These are phyloP conservation scores for Metschnikowia kofuensis DNA, from an alignment of 805 yeast species.

Conservation along the genomic window DNA sequence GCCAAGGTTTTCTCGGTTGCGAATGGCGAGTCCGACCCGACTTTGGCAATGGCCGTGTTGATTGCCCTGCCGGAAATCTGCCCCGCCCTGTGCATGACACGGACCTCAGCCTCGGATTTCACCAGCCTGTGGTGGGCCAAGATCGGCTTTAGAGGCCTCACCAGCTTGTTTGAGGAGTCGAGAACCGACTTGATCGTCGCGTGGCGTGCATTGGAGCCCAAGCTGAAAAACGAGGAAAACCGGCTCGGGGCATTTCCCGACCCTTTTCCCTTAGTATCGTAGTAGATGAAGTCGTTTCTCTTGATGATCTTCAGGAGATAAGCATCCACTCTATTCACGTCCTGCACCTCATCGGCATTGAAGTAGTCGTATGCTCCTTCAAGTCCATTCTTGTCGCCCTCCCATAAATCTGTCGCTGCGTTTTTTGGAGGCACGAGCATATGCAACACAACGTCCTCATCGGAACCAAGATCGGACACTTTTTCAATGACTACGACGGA, in stretches of 20 bases:
- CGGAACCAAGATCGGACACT: slow-evolving; percentile 44
- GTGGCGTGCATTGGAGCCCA: slow-evolving; percentile 7
- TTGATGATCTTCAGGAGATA: slow-evolving; percentile 48
- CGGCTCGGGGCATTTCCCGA: slow-evolving; percentile 4
- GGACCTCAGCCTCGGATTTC: slow-evolving; percentile 75
- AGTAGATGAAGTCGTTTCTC: slow-evolving; percentile 51
- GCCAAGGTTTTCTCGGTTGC: slow-evolving; percentile 74
- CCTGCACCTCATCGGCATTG: slow-evolving; percentile 77
- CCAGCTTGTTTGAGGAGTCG: slow-evolving; percentile 30
- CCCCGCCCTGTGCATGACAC: slow-evolving; percentile 79
- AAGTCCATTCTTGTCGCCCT: slow-evolving; percentile 86
- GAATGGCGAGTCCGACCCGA: slow-evolving; percentile 45
- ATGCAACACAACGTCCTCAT: slow-evolving; percentile 57
- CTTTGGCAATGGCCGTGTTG: slow-evolving; percentile 72
- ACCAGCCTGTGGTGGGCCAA: slow-evolving; percentile 56
- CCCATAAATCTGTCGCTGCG: slow-evolving; percentile 83
- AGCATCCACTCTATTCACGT: slow-evolving; percentile 41
- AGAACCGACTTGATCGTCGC: slow-evolving; percentile 21
- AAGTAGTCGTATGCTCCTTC: slow-evolving; percentile 79
- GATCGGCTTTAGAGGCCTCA: slow-evolving; percentile 42
- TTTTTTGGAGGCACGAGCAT: slow-evolving; percentile 86
- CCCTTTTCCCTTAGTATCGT: slow-evolving; percentile 40
- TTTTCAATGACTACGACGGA: slow-evolving; percentile 68
- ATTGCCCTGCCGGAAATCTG: slow-evolving; percentile 79
- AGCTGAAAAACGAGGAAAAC: slow-evolving; percentile 20